Evolutionary conservation across 352 stramenopile species (phyloP), one percentile per base, ranked within the genome.

Genomic region (Phytophthora podocarpi): DNA sequence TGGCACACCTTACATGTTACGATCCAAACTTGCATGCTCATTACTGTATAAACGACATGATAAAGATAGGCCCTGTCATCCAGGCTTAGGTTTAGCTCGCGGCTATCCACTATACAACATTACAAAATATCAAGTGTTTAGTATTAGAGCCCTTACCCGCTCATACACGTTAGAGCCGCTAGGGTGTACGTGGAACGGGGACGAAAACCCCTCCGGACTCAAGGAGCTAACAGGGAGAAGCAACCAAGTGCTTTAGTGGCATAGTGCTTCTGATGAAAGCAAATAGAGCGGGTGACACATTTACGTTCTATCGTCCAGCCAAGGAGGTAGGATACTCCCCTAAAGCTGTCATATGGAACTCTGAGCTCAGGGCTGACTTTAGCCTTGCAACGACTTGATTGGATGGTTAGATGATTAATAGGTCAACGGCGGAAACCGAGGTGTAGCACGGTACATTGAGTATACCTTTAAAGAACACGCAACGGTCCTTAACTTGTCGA

Each of bases 341-440:
- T 59, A 50, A 50, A 59, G 50, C 37, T n/a, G n/a, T n/a, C n/a
- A n/a, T n/a, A n/a, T 34, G 36, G 5, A 58, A 58, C 5, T 41
- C 15, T 4, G 18, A 36, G 28, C 30, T 59, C 20, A 51, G n/a
- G 39, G 30, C 27, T 13, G 27, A 59, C 49, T 58, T 59, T 5
- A 42, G 18, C 0, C 27, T 10, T 7, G 26, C 36, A 42, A 59
- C 50, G 37, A 59, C 27, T 49, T 49, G 21, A 11, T 45, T 42
- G 31, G 34, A 39, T 24, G 24, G 35, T 3, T 16, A 24, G 27
- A 43, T 61, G 11, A 53, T 47, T 5, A 61, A 31, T 12, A 53
- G n/a, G n/a, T 61, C 41, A 24, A 53, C 31, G 4, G 43, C 37
- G 9, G 49, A 59, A 18, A 50, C 37, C 27, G 28, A 41, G 28